phyloP scores from a whole-genome alignment of 441 rosid species.

The Pelargonium cotyledonis region DNA sequence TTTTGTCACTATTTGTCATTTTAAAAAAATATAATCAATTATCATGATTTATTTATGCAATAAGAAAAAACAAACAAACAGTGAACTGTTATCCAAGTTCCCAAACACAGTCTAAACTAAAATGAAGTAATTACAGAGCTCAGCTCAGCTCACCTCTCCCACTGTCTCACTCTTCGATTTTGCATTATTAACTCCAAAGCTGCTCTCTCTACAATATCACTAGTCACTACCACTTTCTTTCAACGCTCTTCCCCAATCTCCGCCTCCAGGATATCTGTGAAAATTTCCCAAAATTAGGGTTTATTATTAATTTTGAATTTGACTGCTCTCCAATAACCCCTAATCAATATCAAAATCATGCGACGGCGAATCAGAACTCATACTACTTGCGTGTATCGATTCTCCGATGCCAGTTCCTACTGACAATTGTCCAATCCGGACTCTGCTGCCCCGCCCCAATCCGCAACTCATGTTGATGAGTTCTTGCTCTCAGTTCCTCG shows the following conservation, averaged over 20 bases:
- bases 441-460: slow-evolving; percentile 11
- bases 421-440: slow-evolving; percentile 19
- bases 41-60: no score
- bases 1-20: no score
- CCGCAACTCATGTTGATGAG: slow-evolving; percentile 61
- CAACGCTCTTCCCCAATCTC: slow-evolving; percentile 4
- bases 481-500: slow-evolving; percentile 45
- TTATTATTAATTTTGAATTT: neutral
- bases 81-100: no score
- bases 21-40: no score
- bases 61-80: no score
- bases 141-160: no score
- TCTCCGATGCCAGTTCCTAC: slow-evolving; percentile 23
- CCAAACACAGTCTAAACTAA: no score
- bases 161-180: no score
- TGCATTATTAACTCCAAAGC: no score
- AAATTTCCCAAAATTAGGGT: neutral
- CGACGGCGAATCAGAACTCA: slow-evolving; percentile 3
- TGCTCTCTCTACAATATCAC: no score
- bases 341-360: neutral
- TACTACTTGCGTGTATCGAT: slow-evolving; percentile 8
- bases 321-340: neutral
- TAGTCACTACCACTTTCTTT: neutral
- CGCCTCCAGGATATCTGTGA: neutral
- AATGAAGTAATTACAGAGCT: no score